Base-by-base conservation (phyloP, 2,329 filamentous ascomycete species). In the Claviceps sorghi region DNA sequence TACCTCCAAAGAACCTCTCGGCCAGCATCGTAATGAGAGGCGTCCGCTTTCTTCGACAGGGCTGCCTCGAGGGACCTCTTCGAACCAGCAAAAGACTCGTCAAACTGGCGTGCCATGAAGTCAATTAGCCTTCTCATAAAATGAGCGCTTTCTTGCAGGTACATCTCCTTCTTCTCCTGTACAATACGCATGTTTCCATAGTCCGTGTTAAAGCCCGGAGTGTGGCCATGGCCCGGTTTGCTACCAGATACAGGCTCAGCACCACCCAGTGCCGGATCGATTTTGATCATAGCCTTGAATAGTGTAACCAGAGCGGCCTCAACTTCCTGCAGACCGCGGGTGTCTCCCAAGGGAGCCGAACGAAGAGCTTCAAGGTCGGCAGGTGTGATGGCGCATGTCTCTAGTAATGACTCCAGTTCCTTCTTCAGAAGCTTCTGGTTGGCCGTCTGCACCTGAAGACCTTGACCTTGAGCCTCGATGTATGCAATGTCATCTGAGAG, bases 381-480 rank as follows among this genome's bases (percentile, higher is more conserved):
- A 42, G 80, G 73, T 4, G 88, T 89, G 53, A 97, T 95, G 11
- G 89, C 90, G 52, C 95, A 90, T 0, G 88, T 96, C 58, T 90
- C 83, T 26, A 98, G 77, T n/a, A 97, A 74, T 36, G 84, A 86
- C 64, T 94, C 83, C 1, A 98, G 77, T 66, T 98, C 93, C 56
- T 84, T 87, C 66, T 91, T 88, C 47, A 98, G 77, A 30, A 95
- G 77, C 66, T 95, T 95, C 65, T 98, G 93, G 61, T 98, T 98
- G 42, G 93, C 88, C 21, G 91, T 91, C 68, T 97, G 93, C 7
- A 98, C 91, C 62, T 98, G 93, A 47, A 98, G 73, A 72, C 93
- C 93, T 69, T 98, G 91, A 7, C 88, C 90, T 67, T 98, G 93
- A 2, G 93, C 89, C 70, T 98, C 93, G 58, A 98, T 97, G 64